Evolutionary conservation across 352 stramenopile genomes (phyloP).

Genomic region (Pythium oligandrum): DNA sequence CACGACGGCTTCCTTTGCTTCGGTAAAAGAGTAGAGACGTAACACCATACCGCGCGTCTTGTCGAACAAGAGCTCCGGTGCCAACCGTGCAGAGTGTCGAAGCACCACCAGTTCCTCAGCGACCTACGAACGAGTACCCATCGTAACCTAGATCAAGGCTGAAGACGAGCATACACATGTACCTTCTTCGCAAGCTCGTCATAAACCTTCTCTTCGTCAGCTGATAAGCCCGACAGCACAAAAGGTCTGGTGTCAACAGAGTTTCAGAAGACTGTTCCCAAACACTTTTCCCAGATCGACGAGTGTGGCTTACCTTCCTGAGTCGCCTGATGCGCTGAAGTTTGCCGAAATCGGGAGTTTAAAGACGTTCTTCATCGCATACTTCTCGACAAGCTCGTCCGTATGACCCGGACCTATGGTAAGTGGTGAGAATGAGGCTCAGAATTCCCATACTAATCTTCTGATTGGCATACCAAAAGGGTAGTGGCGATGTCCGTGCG

Average conservation of each 20-base stretch:
- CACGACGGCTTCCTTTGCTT: slow-evolving; percentile 70
- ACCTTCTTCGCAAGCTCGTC: slow-evolving; percentile 62
- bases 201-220: slow-evolving; percentile 65
- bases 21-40: slow-evolving; percentile 62
- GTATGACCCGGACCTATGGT: slow-evolving; percentile 60
- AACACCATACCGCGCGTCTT: slow-evolving; percentile 76
- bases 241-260: slow-evolving; percentile 43
- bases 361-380: slow-evolving; percentile 81
- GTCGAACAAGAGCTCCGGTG: slow-evolving; percentile 77
- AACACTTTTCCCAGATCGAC: no score
- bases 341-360: slow-evolving; percentile 77
- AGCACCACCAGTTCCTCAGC: slow-evolving; percentile 77
- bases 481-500: slow-evolving; percentile 79
- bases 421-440: slow-evolving; percentile 1
- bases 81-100: slow-evolving; percentile 61
- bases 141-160: no score
- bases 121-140: slow-evolving; percentile 25
- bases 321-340: slow-evolving; percentile 69
- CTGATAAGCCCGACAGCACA: slow-evolving; percentile 61
- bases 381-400: slow-evolving; percentile 71
- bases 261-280: background rate
- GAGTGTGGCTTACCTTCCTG: slow-evolving; percentile 42
- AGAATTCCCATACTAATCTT: background rate
- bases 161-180: slow-evolving; percentile 3
- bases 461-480: slow-evolving; percentile 55